Conservation (phyloP, 108 stramenopile genomes). For the Fistulifera solaris region DNA sequence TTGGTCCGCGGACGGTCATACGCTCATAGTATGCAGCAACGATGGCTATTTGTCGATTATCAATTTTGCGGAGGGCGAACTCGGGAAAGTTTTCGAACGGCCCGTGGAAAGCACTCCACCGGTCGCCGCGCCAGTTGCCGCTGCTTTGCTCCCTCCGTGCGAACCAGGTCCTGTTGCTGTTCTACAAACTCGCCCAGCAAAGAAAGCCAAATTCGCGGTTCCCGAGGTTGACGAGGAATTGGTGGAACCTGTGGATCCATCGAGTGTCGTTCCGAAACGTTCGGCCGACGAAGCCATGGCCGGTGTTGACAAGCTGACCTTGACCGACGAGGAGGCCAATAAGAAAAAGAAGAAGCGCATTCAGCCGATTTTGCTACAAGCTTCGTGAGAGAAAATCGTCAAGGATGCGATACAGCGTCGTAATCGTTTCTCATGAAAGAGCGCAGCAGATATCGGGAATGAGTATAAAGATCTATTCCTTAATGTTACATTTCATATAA, state of each 20-base stretch:
- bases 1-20: constrained; percentile 74
- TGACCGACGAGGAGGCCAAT: constrained; percentile 4
- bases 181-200: constrained; percentile 20
- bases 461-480: background rate
- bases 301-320: constrained; percentile 1
- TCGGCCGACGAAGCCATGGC: background rate
- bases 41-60: constrained; percentile 84
- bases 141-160: constrained; percentile 19
- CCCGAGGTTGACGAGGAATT: background rate
- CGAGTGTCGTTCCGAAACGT: background rate
- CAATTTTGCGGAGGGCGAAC: constrained; percentile 65
- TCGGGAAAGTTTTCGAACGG: constrained; percentile 35
- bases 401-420: background rate
- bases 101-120: background rate
- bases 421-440: background rate
- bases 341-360: constrained; percentile 39
- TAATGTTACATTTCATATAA: constrained; percentile 23
- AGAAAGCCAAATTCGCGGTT: constrained; percentile 15
- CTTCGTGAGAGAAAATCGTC: background rate
- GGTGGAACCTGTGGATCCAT: background rate
- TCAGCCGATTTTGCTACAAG: constrained; percentile 20
- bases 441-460: background rate
- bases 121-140: constrained; percentile 4
- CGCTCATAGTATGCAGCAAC: constrained; percentile 65
- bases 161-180: constrained; percentile 18